Evolutionary conservation across 306 rosid species (phyloP), one percentile per base, ranked within the genome.

Genomic region (Luffa aegyptiaca): DNA sequence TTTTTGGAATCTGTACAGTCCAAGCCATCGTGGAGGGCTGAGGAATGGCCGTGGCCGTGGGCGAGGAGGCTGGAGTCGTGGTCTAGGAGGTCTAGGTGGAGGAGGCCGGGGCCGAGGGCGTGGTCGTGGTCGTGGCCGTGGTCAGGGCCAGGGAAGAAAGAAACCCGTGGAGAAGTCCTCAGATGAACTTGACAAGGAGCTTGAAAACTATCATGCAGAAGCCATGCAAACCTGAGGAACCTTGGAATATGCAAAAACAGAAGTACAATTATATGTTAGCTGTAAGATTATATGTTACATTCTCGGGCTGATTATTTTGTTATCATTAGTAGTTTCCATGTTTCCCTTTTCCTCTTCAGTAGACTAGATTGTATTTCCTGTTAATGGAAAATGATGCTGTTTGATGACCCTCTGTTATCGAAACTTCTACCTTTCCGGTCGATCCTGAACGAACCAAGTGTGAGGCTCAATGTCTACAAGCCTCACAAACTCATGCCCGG

Each of bases 181-280:
- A 0, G 97, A 82, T 63, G 88, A 95, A 0, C 99, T 95, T 52
- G 90, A 95, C 88, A 86, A 90, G 75, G 99, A 95, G 55, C 87
- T 95, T 51, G 99, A 95, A 4, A 89, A 72, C 63, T 95, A 95
- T 61, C 99, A 93, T 62, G 92, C 97, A 0, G 97, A 87, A 51
- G 90, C 92, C 62, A 93, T 92, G 98, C 86, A 93, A 45, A 84
- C 85, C 77, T 91, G 65, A 79, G 53, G 68, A 62, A 14, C 18
- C 48, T 61, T 21, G 8, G 48, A 8, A 26, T 12, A 11, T 76
- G 68, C 45, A 33, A 17, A 41, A 68, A 3, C 16, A 1, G 45
- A 35, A 63, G 45, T 14, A 20, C 10, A 21, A 26, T 35, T 9
- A 5, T 49, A 3, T 70, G 76, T 72, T 70, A 70, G 76, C 31